Base-by-base conservation (phyloP, 106 monocot genomes). In the Platanthera zijinensis region DNA sequence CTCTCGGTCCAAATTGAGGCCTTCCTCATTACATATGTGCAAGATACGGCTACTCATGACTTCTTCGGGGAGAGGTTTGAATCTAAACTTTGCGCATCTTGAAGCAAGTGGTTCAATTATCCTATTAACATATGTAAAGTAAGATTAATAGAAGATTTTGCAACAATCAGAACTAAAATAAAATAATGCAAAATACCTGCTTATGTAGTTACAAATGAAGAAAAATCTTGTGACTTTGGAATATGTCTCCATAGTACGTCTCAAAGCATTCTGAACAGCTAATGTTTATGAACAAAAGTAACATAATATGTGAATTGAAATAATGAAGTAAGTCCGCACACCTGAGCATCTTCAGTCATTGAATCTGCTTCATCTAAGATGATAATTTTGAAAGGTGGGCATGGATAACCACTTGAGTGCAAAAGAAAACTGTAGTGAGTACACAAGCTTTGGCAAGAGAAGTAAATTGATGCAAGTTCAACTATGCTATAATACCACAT, bases 321-420 rank as follows among this genome's bases (percentile, higher is more conserved):
- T 21, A 52, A 25, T 18, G 1, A 25, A n/a, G 11, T 14, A 46
- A 22, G 14, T 66, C 30, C 10, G 47, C 62, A 52, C 76, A 93
- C 96, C 86, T 97, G 97, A 82, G 97, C 97, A 87, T 99, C 94
- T 85, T 99, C 94, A 48, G 97, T 99, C 97, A 99, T 99, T 18
- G 97, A 99, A 82, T 99, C 97, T 70, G 97, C 97, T 83, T 99
- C 97, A 81, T 99, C 97, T 39, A 99, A 77, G 74, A 99, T 90
- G 48, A 99, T 94, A 51, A 99, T 99, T 86, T 99, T 99, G 83
- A 82, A 99, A 62, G 91, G 94, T 51, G 97, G 94, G 49, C 94
- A 99, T 48, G 92, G 91, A 78, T 92, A 99, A 28, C 87, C 80
- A 64, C 91, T 90, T 59, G 28, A 81, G 52, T 25, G 49, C 76